Evolutionary conservation across 1,284 basidiomycete genomes (phyloP), one percentile per base, ranked within the genome.

Genomic region (Hortiboletus rubellus): DNA sequence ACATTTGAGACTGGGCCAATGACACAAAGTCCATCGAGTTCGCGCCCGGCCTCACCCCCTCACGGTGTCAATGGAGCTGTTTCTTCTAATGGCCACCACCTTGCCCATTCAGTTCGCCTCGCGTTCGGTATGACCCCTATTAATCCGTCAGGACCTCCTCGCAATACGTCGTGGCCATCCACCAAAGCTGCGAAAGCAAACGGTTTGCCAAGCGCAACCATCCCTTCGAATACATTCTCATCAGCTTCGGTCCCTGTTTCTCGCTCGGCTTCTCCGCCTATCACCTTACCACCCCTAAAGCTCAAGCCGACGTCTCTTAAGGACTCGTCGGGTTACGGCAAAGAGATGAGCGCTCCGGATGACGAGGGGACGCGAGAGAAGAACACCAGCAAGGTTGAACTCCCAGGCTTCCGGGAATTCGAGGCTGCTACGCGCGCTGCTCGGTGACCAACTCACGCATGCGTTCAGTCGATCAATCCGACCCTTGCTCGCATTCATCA

Each of bases 121-220:
- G 92, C 92, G 44, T 95, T 95, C 65, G 91, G 89, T 8, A 94
- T 94, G 91, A 94, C 92, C 7, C 91, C 92, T 1, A 92, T 94
- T 54, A 81, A 82, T 59, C 73, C 76, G 37, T 69, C 76, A 37
- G 68, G 72, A 18, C 65, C 73, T 22, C 65, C 72, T 37, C 74
- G 73, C 51, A 75, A 75, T 50, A 75, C 75, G 10, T 76, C 76
- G 63, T 71, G 74, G 60, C 69, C 75, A 9, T 66, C 68, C 8
- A 57, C 72, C 41, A 71, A 71, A 40, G 56, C 69, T 31, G 51
- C 67, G 41, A 71, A 69, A 41, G 22, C 22, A 2, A 55, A 56
- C 38, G 40, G 65, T 24, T 63, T 58, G 31, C 45, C 68, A 18
- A 41, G 40, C 17, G 18, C 60, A 14, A 36, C 31, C 18, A 41